These are phyloP conservation scores for Fusarium drepaniforme DNA, from an alignment of 2,329 filamentous ascomycete species.

Conservation along the genomic window DNA sequence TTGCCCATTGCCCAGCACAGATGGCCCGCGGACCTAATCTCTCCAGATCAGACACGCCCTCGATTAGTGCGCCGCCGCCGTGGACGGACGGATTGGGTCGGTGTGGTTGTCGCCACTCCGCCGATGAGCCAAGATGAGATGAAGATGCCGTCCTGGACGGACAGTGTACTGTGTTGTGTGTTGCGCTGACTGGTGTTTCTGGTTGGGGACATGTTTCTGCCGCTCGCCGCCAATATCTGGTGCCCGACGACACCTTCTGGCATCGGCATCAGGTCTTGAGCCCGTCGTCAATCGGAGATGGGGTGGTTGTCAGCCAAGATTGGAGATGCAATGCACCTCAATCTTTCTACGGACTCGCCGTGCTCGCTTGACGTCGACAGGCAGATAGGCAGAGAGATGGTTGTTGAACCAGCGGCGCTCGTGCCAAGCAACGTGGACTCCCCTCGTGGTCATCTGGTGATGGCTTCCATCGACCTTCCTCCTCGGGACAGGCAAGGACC, in stretches of 20 bases:
- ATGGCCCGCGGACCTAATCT: conserved; percentile 45
- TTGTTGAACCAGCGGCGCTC: background rate
- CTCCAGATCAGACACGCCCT: conserved; percentile 45
- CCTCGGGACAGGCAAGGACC: conserved; percentile 13
- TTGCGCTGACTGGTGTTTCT: background rate
- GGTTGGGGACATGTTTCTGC: conserved; percentile 2
- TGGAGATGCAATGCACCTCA: conserved; percentile 14
- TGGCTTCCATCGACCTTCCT: conserved; percentile 33
- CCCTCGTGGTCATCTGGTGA: conserved; percentile 26
- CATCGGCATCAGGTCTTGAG: conserved; percentile 19
- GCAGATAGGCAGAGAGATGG: conserved; percentile 5
- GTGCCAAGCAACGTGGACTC: background rate
- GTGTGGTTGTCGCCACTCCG: conserved; percentile 19
- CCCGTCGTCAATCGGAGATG: conserved; percentile 22
- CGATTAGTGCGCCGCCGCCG: conserved; percentile 42
- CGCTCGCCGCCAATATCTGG: conserved; percentile 8
- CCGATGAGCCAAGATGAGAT: conserved; percentile 32
- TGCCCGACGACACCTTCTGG: conserved; percentile 6
- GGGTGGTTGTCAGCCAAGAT: conserved; percentile 12
- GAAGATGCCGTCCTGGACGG: conserved; percentile 18
- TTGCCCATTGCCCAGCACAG: conserved; percentile 32
- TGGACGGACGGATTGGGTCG: conserved; percentile 10
- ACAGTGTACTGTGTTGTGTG: background rate
- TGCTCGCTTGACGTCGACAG: background rate
- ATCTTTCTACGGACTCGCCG: conserved; percentile 11